Conservation (phyloP, 2,329 filamentous ascomycete species). For the Colletotrichum sublineola region DNA sequence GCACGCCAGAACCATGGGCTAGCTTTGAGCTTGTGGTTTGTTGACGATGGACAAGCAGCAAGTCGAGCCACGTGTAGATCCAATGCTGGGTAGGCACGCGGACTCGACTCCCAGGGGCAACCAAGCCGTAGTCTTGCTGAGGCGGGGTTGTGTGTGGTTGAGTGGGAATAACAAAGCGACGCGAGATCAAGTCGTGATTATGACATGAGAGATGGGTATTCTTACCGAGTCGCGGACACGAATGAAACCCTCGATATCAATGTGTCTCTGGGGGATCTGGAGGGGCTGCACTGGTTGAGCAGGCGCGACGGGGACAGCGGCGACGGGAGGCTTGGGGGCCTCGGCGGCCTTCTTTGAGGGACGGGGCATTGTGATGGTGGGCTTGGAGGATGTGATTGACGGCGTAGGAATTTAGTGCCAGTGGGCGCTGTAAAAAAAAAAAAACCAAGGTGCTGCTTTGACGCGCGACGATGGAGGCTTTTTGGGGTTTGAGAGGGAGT, state of each 20-base stretch:
- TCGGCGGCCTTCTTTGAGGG: constrained; percentile 59
- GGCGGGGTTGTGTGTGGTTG: no score
- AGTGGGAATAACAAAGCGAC: neutral
- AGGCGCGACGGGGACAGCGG: constrained; percentile 51
- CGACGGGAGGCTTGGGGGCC: constrained; percentile 53
- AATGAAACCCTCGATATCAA: constrained; percentile 82
- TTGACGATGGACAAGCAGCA: constrained; percentile 25
- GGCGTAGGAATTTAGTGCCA: constrained; percentile 13
- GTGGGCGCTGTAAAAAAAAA: constrained; percentile 28
- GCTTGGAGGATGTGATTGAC: constrained; percentile 43
- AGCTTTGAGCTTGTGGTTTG: neutral
- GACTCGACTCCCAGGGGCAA: neutral
- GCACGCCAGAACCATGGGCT: neutral
- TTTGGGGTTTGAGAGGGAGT: constrained; percentile 5
- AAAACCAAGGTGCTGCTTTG: constrained; percentile 30
- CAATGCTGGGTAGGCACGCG: neutral
- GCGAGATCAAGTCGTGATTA: neutral
- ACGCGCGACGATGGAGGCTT: constrained; percentile 42
- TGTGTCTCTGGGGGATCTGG: constrained; percentile 51
- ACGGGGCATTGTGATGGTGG: constrained; percentile 57
- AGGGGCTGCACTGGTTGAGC: constrained; percentile 49
- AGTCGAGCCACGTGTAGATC: constrained; percentile 33
- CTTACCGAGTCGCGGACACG: constrained; percentile 87
- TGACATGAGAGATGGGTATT: constrained; percentile 17
- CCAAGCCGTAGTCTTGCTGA: neutral